phyloP scores from a whole-genome alignment of 2,329 filamentous ascomycete genomes.

The Xylariomycetidae sp. region DNA sequence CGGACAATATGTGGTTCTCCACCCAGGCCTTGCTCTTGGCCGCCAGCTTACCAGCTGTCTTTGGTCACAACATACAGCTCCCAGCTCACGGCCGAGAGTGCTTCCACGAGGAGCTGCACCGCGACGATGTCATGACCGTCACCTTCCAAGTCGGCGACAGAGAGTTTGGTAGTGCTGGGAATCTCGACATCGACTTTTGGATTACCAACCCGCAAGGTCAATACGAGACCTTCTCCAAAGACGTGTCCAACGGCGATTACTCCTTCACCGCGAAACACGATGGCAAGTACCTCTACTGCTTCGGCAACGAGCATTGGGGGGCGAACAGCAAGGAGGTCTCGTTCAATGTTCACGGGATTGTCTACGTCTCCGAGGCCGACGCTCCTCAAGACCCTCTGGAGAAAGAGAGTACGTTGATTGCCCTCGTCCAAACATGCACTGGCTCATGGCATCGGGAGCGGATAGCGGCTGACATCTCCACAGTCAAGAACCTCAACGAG shows the following conservation, averaged over 20 bases:
- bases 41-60: conserved; percentile 45
- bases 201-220: conserved; percentile 74
- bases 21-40: conserved; percentile 46
- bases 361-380: conserved; percentile 90
- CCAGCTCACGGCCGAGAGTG: conserved; percentile 91
- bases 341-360: conserved; percentile 98
- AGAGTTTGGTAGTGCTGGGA: conserved; percentile 91
- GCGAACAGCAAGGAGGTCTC: conserved; percentile 96
- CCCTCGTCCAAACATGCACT: no score
- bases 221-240: conserved; percentile 75
- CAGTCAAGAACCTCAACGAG: conserved; percentile 79
- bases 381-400: conserved; percentile 83
- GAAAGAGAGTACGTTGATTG: conserved; percentile 70
- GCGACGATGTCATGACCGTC: conserved; percentile 96
- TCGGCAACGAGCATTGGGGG: conserved; percentile 98
- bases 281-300: conserved; percentile 94
- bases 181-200: conserved; percentile 97
- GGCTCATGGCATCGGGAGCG: no score
- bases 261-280: conserved; percentile 82
- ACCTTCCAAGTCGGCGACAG: conserved; percentile 97
- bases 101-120: conserved; percentile 91
- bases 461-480: background rate
- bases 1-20: conserved; percentile 37
- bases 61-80: conserved; percentile 94
- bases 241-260: conserved; percentile 86